Evolutionary conservation across 495 filamentous ascomycete genomes (phyloP), one percentile per base, ranked within the genome.

Genomic region (Penicillium maclennaniae): DNA sequence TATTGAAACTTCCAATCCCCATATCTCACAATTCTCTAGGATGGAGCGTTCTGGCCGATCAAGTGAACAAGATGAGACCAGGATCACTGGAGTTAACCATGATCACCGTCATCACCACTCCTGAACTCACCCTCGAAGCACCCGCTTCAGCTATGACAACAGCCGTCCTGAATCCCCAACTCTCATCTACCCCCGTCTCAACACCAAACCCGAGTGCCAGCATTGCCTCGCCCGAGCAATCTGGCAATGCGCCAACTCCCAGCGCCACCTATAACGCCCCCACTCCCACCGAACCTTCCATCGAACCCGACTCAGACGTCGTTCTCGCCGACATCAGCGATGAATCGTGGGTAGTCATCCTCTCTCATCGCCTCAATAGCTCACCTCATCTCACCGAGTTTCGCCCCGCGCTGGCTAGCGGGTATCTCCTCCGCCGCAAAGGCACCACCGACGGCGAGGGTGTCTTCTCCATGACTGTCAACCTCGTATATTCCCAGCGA

Each of bases 321-420:
- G 79, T 84, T 15, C 79, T 98, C 7, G 69, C 88, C 6, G 92
- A 97, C 61, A 63, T 83, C 26, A 81, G 81, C 19, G 92, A 97
- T 49, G 86, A 91, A 47, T 87, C 83, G 3, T 96, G 89, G 88
- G 85, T 83, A 25, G 80, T 91, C 19, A 70, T 96, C 15, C 72
- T 91, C 41, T 74, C 72, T 0, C 86, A 91, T 65, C 79, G 85
- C n/a, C 77, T 89, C 16, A 85, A 85, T 66, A 85, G 83, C 58
- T 83, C 84, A 3, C 69, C 77, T 1, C 83, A 82, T 10, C 66
- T 86, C 19, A 79, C 79, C 6, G 85, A 88, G 48, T 79, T 84
- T 53, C 80, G 79, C 47, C 83, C 84, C 20, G 77, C 81, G 4
- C 73, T 92, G 23, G 79, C 82, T 25, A 87, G 84, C 57, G 89